phyloP scores from a whole-genome alignment of 208 protist species.

The Trypanosomatidae sp. region DNA sequence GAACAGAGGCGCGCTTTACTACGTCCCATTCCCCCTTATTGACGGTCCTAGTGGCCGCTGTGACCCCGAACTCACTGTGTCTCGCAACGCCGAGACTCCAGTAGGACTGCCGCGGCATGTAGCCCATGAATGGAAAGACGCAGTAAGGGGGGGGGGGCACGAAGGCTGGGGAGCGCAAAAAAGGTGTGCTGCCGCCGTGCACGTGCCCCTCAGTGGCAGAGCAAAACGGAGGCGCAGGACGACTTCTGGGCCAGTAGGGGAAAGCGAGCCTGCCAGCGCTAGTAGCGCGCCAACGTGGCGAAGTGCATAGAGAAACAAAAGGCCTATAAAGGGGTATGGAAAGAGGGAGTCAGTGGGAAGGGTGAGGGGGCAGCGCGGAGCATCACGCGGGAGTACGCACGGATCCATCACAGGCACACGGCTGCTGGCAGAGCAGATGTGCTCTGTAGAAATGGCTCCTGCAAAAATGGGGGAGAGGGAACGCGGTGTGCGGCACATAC shows the following conservation, averaged over 20 bases:
- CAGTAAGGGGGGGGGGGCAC: too few relatives aligned
- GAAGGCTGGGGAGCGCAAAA: not conserved
- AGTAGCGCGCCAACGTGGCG: not conserved
- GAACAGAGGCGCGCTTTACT: not conserved
- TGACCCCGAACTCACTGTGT: too few relatives aligned
- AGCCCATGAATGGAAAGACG: too few relatives aligned
- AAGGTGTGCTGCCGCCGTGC: not conserved
- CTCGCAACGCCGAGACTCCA: too few relatives aligned
- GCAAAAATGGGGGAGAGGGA: not conserved
- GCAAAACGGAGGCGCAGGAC: not conserved
- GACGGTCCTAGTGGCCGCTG: conserved; percentile 2
- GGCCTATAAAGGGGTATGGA: not conserved
- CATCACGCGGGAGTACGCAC: not conserved
- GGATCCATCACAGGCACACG: not conserved
- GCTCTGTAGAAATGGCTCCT: not conserved
- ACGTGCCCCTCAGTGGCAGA: too few relatives aligned
- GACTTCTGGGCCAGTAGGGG: not conserved
- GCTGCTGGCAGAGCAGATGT: not conserved
- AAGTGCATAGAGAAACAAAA: not conserved
- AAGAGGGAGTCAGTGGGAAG: not conserved
- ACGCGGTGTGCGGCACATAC: not conserved
- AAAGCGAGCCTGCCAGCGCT: not conserved
- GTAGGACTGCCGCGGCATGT: too few relatives aligned
- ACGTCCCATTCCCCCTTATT: not conserved
- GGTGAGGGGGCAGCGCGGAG: not conserved